Conservation (phyloP, 129 eudicot genomes). For the Arctium lappa region DNA sequence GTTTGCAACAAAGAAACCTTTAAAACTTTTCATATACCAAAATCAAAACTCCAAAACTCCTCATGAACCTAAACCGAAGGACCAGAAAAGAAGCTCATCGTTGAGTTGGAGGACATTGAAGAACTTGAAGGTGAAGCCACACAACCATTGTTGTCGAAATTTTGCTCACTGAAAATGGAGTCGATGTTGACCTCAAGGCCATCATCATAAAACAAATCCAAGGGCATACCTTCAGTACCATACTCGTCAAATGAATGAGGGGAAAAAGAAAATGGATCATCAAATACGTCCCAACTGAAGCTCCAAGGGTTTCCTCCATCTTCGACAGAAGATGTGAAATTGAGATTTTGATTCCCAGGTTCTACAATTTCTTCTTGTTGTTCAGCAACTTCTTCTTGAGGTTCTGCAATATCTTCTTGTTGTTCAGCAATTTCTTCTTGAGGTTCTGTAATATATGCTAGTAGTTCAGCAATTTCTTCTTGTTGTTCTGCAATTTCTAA, state of each 20-base stretch:
- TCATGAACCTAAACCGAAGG: not conserved
- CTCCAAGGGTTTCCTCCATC: not conserved
- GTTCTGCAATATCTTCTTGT: not conserved
- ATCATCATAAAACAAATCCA: conserved; percentile 12
- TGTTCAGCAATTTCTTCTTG: not conserved
- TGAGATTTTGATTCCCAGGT: not conserved
- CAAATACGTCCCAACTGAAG: not conserved
- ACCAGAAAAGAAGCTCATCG: not conserved
- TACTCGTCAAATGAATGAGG: not conserved
- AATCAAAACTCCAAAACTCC: not conserved
- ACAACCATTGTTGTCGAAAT: not conserved
- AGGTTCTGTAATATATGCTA: not conserved
- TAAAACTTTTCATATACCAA: not conserved
- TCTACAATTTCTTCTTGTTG: not conserved
- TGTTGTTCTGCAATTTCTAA: not conserved
- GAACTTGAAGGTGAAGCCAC: not conserved
- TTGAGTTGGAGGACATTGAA: not conserved
- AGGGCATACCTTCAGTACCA: not conserved
- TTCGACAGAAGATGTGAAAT: not conserved
- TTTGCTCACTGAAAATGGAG: conserved; percentile 4
- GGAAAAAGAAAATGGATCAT: not conserved
- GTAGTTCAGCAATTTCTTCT: not conserved
- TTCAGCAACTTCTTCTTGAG: not conserved
- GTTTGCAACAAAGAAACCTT: not conserved
- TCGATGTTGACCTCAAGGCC: conserved; percentile 11